Base-by-base conservation (phyloP, 305 asterid species). In the Fraxinus sp. region DNA sequence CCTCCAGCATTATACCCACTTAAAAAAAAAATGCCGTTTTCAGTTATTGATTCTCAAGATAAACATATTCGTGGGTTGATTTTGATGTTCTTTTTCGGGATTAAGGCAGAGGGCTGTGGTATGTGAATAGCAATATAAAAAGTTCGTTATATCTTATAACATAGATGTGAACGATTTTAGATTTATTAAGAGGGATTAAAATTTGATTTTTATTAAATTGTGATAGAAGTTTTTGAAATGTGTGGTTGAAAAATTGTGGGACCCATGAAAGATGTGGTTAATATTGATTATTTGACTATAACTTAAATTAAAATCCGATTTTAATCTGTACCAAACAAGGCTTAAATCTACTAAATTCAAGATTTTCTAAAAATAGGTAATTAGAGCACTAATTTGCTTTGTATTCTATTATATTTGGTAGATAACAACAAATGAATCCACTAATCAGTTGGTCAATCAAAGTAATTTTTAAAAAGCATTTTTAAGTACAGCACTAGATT, bases 371-470 rank as follows among this genome's bases (percentile, higher is more conserved):
- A 81, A 64, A 52, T 7, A 35, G 79, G 4, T 85, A 35, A 35
- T 35, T 89, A 86, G 59, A 59, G 30, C 30, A 7, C 70, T 59
- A 57, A 57, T 57, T 18, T 16, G 8, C 26, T 4, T 57, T n/a
- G 26, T n/a, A 46, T 13, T 46, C 18, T 14, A 49, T 13, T 3
- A 49, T 13, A 59, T 59, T 7, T 59, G 30, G 70, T 20, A 59
- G 70, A 59, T 20, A 59, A 20, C 70, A 64, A 64, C 84, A 57
- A 80, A 87, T 85, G 90, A 90, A 87, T 79, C 93, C 95, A 92
- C 92, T 84, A 90, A 64, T 80, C 86, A 86, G 88, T 89, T 91
- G 94, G 93, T 90, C 94, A 92, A 92, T 89, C 88, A 91, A 92
- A 81, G 86, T 83, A 85, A 86, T 88, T 41, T 66, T 88, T 49